Evolutionary conservation across 2,329 filamentous ascomycete genomes (phyloP).

Genomic region (Stagonosporopsis cucurbitacearum): DNA sequence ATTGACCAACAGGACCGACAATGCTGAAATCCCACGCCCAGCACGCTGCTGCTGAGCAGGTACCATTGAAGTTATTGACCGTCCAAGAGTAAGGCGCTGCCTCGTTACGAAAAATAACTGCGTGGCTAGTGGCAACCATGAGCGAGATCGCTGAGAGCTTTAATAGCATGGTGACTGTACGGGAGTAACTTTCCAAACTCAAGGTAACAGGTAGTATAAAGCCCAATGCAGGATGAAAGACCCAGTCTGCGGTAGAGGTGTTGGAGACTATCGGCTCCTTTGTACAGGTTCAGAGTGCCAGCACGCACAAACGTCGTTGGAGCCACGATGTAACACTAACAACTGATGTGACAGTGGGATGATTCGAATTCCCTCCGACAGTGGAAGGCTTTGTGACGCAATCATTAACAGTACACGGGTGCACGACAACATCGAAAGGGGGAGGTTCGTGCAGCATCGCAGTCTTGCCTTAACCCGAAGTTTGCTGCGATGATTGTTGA

Average conservation of each 20-base stretch:
- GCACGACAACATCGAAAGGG: not conserved
- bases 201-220: not conserved
- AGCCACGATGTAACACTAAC: not conserved
- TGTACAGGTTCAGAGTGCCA: not conserved
- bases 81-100: conserved; percentile 24
- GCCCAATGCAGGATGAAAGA: not conserved
- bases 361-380: not conserved
- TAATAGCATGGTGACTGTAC: conserved; percentile 18
- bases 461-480: not conserved
- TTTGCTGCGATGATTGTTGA: not conserved
- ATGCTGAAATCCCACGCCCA: conserved; percentile 29
- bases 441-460: not conserved
- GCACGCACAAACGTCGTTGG: not conserved
- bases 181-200: not conserved
- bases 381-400: not conserved
- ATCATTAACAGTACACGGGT: not conserved
- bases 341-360: not conserved
- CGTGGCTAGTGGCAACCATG: conserved; percentile 16
- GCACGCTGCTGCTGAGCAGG: conserved; percentile 30
- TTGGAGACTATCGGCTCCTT: not conserved
- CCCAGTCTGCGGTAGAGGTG: not conserved
- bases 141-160: conserved; percentile 17
- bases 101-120: conserved; percentile 2
- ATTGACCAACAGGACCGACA: conserved; percentile 18
- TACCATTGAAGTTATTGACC: conserved; percentile 25